phyloP scores from a whole-genome alignment of 148 eudicot species.

The Fagopyrum esculentum region DNA sequence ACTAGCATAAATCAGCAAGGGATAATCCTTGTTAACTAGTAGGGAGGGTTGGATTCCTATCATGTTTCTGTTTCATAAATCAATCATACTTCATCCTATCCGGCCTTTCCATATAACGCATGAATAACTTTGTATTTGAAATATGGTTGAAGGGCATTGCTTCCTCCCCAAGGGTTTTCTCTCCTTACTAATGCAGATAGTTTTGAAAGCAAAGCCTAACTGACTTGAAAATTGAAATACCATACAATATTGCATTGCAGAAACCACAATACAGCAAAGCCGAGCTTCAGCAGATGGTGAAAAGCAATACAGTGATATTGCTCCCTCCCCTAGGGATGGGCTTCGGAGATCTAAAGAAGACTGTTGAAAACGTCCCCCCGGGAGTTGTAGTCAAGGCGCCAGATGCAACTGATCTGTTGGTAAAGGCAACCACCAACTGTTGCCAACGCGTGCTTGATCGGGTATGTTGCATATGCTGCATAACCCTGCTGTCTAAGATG shows the following conservation, averaged over 20 bases:
- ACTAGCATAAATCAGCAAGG: too few species aligned
- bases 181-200: too few species aligned
- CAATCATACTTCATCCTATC: too few species aligned
- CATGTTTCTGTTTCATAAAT: too few species aligned
- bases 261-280: conserved; percentile 18
- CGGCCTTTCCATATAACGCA: too few species aligned
- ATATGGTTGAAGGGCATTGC: too few species aligned
- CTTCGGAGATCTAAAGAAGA: conserved; percentile 63
- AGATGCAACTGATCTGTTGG: conserved; percentile 42
- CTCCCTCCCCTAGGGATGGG: conserved; percentile 52
- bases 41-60: too few species aligned
- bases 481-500: conserved; percentile 35
- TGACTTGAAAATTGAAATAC: too few species aligned
- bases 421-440: conserved; percentile 51
- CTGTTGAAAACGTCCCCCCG: conserved; percentile 52
- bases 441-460: conserved; percentile 46
- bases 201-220: too few species aligned
- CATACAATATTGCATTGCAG: conserved; percentile 3
- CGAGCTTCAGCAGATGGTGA: conserved; percentile 27
- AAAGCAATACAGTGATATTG: conserved; percentile 25
- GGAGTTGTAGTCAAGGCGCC: conserved; percentile 34
- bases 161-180: too few species aligned
- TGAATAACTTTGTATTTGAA: too few species aligned
- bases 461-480: conserved; percentile 78
- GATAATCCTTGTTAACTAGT: too few species aligned